phyloP scores from a whole-genome alignment of 2,329 filamentous ascomycete genomes.

The Grosmannia huntii region DNA sequence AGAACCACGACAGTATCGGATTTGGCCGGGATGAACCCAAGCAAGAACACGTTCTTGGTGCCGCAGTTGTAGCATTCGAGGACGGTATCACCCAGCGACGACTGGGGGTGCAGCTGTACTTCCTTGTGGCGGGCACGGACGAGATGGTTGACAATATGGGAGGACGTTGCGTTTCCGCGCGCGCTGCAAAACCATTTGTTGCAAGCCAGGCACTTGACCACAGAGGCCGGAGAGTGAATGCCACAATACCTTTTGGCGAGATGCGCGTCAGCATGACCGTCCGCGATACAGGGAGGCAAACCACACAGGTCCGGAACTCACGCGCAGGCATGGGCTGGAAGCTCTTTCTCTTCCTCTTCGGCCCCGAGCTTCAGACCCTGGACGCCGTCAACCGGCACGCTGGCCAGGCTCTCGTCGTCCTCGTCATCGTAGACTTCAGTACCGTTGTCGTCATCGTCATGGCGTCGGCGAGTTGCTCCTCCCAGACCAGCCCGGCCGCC shows the following conservation, averaged over 20 bases:
- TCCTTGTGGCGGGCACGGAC: slow-evolving; percentile 97
- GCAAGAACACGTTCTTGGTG: slow-evolving; percentile 96
- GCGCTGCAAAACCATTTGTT: slow-evolving; percentile 99
- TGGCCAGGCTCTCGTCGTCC: slow-evolving; percentile 63
- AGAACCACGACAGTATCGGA: slow-evolving; percentile 97
- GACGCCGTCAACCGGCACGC: slow-evolving; percentile 65
- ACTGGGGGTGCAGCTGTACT: slow-evolving; percentile 89
- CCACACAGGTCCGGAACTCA: slow-evolving; percentile 35
- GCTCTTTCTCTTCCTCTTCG: slow-evolving; percentile 73
- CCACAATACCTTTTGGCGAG: slow-evolving; percentile 64
- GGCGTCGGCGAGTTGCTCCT: slow-evolving; percentile 40
- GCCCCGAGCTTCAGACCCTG: slow-evolving; percentile 47
- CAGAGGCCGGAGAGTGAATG: slow-evolving; percentile 88
- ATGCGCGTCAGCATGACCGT: neutral
- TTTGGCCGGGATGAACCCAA: slow-evolving; percentile 96
- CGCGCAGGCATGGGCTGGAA: slow-evolving; percentile 92
- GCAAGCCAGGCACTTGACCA: slow-evolving; percentile 91
- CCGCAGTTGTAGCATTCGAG: slow-evolving; percentile 99
- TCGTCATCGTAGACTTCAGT: slow-evolving; percentile 77
- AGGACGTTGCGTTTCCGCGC: slow-evolving; percentile 89
- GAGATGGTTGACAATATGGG: slow-evolving; percentile 96
- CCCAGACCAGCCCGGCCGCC: slow-evolving; percentile 40
- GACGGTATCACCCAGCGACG: slow-evolving; percentile 86
- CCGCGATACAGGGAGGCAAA: neutral
- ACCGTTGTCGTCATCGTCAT: slow-evolving; percentile 82